phyloP scores from a whole-genome alignment of 805 yeast genomes.

The Debaryomyces tyrocola region DNA sequence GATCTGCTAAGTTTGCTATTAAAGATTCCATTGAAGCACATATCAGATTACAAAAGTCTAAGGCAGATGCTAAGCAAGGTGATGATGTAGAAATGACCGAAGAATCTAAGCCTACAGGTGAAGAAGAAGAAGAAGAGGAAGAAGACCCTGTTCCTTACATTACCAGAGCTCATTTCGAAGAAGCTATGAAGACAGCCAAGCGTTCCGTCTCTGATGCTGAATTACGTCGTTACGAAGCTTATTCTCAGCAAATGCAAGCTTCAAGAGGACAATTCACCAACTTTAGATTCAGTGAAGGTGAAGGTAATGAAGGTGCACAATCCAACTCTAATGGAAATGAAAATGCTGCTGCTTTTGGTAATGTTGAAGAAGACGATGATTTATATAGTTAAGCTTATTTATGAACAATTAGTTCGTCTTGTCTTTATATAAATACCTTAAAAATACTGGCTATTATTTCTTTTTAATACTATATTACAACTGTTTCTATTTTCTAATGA shows the following conservation, averaged over 20 bases:
- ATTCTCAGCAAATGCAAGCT: slow-evolving; percentile 93
- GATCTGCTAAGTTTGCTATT: slow-evolving; percentile 98
- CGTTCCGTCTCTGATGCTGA: slow-evolving; percentile 97
- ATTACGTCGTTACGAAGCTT: slow-evolving; percentile 97
- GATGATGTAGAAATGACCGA: slow-evolving; percentile 54
- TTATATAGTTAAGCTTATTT: slow-evolving; percentile 48
- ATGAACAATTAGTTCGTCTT: neutral
- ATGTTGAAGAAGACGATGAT: slow-evolving; percentile 60
- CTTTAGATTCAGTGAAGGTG: slow-evolving; percentile 73
- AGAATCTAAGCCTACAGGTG: slow-evolving; percentile 35
- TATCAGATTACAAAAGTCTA: slow-evolving; percentile 33
- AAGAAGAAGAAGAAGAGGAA: slow-evolving; percentile 60
- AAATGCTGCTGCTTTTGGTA: slow-evolving; percentile 47
- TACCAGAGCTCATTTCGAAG: slow-evolving; percentile 92
- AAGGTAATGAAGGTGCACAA: slow-evolving; percentile 25
- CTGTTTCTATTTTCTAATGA: neutral
- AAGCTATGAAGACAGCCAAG: slow-evolving; percentile 99
- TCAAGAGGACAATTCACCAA: slow-evolving; percentile 93
- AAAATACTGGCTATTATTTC: neutral
- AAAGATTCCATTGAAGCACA: slow-evolving; percentile 94
- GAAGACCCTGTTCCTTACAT: slow-evolving; percentile 96
- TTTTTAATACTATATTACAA: neutral
- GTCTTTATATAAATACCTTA: neutral
- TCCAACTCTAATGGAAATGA: slow-evolving; percentile 12
- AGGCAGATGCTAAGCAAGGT: slow-evolving; percentile 38